Base-by-base conservation (phyloP, 1,284 basidiomycete genomes). In the Pseudozyma pruni region DNA sequence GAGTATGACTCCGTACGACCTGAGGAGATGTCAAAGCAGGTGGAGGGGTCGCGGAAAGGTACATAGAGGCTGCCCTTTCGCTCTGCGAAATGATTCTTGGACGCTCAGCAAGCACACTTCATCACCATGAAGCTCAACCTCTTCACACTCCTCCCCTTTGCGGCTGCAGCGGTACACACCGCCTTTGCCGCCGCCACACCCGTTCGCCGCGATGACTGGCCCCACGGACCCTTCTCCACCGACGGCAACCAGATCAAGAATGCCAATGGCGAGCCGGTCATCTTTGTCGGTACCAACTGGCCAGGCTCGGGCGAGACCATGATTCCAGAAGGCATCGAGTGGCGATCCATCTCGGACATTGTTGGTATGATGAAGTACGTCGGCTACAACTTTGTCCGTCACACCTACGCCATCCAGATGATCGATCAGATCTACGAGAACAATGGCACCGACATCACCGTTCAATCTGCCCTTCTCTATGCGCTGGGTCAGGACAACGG, bases 371-470 rank as follows among this genome's bases (percentile, higher is more conserved):
- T 69, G 54, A 61, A 59, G 43, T 51, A 63, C 14, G 56, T 60
- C 9, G 61, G 61, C 29, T 64, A 64, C 61, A 70, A 70, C 46
- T 70, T 70, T 56, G 61, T 64, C 5, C 67, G 67, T 13, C 56
- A 64, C 45, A 60, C 56, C 13, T 71, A 66, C 37, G 44, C 68
- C 2, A 71, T 71, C 32, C 49, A 71, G 54, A 64, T 71, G 61
- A 57, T 71, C 53, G 68, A 71, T 45, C 53, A 71, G 57, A 66
- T 71, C 61, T 71, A 71, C 44, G 61, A 64, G 13, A 63, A 63
- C 44, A 37, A 48, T 17, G 61, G 61, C 14, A 35, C 34, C 13
- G 68, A 71, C 41, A 48, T 71, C 38, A 56, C 60, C 9, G 43
- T 71, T 3, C 37, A 57, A n/a, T 32, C 45, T 14, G 44, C 68